Percentiles rank a stretch among this genome's conserved stretches.
These are phyloP conservation scores for Phytopythium montanum DNA, from an alignment of 352 stramenopile genomes.

Conservation along the genomic window DNA sequence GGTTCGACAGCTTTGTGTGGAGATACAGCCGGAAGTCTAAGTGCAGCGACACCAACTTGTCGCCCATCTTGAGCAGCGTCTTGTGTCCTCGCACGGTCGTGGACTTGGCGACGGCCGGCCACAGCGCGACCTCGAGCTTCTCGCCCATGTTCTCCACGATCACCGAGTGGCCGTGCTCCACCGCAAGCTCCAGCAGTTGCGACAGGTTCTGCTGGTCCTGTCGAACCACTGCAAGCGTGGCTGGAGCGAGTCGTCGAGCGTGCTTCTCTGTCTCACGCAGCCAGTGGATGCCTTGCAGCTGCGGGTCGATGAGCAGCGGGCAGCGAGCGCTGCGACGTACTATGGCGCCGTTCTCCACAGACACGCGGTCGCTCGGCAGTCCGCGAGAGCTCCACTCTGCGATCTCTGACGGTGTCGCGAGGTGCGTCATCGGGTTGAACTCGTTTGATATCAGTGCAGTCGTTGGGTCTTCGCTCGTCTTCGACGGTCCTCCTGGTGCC, in stretches of 20 bases:
- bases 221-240: slow-evolving; percentile 72
- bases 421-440: slow-evolving; percentile 65
- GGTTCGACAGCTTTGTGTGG: slow-evolving; percentile 93
- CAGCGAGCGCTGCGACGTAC: slow-evolving; percentile 74
- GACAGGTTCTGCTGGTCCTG: slow-evolving; percentile 83
- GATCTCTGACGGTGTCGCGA: slow-evolving; percentile 75
- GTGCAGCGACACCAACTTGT: slow-evolving; percentile 86
- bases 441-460: slow-evolving; percentile 11
- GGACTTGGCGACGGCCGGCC: slow-evolving; percentile 74
- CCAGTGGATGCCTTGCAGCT: slow-evolving; percentile 90
- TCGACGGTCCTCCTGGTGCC: slow-evolving; percentile 9
- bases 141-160: slow-evolving; percentile 91
- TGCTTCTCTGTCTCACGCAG: slow-evolving; percentile 83
- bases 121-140: slow-evolving; percentile 81
- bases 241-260: slow-evolving; percentile 23
- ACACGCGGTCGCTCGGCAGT: slow-evolving; percentile 87
- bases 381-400: slow-evolving; percentile 84
- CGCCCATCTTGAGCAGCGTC: slow-evolving; percentile 77
- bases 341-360: slow-evolving; percentile 90
- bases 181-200: slow-evolving; percentile 61
- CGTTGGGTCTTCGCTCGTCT: slow-evolving; percentile 17
- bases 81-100: slow-evolving; percentile 76
- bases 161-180: slow-evolving; percentile 77
- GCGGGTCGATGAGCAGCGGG: slow-evolving; percentile 89
- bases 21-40: slow-evolving; percentile 83